Evolutionary conservation across 2,329 filamentous ascomycete genomes (phyloP).

Genomic region (Elsinoe arachidis): DNA sequence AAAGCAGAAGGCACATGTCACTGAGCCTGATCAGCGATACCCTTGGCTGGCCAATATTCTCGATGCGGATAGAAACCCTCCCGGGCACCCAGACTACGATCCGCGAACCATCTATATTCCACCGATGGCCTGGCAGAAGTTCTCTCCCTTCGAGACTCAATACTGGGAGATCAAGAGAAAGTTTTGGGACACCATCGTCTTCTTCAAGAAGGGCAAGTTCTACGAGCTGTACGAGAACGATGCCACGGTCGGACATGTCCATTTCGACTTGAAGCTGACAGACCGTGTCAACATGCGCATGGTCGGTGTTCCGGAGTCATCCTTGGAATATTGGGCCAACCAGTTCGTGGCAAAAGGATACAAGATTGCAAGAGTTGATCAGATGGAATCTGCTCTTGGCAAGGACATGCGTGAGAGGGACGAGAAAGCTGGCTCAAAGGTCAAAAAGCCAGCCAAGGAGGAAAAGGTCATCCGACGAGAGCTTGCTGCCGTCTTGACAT

Average conservation of each 20-base stretch:
- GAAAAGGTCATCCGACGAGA: constrained; percentile 93
- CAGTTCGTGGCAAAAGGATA: constrained; percentile 97
- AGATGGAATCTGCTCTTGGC: constrained; percentile 88
- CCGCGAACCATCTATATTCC: constrained; percentile 87
- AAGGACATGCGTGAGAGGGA: constrained; percentile 98
- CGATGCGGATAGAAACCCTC: constrained; percentile 74
- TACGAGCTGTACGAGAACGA: constrained; percentile 98
- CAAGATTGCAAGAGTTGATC: constrained; percentile 94
- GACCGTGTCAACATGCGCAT: constrained; percentile 99
- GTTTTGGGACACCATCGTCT: constrained; percentile 93
- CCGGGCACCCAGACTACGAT: constrained; percentile 79
- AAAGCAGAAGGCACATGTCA: constrained; percentile 63
- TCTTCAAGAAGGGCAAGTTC: constrained; percentile 99
- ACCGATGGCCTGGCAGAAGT: constrained; percentile 66
- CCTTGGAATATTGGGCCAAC: constrained; percentile 92
- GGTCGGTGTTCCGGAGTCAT: constrained; percentile 95
- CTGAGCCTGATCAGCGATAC: constrained; percentile 78
- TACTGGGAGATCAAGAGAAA: constrained; percentile 99
- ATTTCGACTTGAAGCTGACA: constrained; percentile 95
- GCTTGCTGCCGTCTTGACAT: constrained; percentile 80
- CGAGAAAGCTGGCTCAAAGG: constrained; percentile 41
- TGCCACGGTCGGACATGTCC: constrained; percentile 87
- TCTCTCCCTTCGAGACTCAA: constrained; percentile 93
- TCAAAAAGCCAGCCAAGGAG: constrained; percentile 56
- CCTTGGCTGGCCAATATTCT: constrained; percentile 78